Base-by-base conservation (phyloP, 1,284 basidiomycete species). In the Sphagnurus paluster region DNA sequence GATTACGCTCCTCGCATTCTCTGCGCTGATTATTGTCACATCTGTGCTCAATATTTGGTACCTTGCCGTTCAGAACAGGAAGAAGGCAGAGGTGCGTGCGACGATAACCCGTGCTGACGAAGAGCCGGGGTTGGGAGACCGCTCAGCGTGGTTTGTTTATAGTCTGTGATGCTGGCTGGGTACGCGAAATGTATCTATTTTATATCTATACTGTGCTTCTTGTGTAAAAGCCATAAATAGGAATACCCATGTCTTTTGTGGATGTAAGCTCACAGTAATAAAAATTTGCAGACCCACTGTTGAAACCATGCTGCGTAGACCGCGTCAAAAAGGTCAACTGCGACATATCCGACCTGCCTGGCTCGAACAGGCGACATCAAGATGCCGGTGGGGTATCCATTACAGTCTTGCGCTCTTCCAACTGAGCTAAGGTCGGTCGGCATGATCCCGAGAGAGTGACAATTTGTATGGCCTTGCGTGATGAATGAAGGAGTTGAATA, bases 331-430 rank as follows among this genome's bases (percentile, higher is more conserved):
- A n/a, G n/a, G n/a, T n/a, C n/a, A n/a, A n/a, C n/a, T n/a, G n/a
- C n/a, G n/a, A n/a, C n/a, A n/a, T n/a, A 26, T 50, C 44, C 49
- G 49, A 50, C 49, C 42, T 50, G 49, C 49, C 45, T 50, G 49
- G 49, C 37, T 50, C 49, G 49, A 50, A 50, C 49, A 50, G 45
- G 49, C 49, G 49, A 28, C 49, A 42, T 47, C 42, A 43, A 50
- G 45, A 48, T 50, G n/a, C n/a, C n/a, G n/a, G n/a, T 32, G 32
- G 11, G 32, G 32, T 54, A 54, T 39, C 53, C 53, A 58, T 71
- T 71, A 71, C 69, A 71, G 70, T 71, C 69, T 70, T 55, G 63
- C 64, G 69, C 69, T 71, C 70, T 71, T 66, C 68, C 69, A 70
- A 67, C 70, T 72, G 69, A 72, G 69, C 68, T 70, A 71, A 69